Evolutionary conservation across 495 filamentous ascomycete genomes (phyloP), one percentile per base, ranked within the genome.

Genomic region (Hyaloscypha variabilis): DNA sequence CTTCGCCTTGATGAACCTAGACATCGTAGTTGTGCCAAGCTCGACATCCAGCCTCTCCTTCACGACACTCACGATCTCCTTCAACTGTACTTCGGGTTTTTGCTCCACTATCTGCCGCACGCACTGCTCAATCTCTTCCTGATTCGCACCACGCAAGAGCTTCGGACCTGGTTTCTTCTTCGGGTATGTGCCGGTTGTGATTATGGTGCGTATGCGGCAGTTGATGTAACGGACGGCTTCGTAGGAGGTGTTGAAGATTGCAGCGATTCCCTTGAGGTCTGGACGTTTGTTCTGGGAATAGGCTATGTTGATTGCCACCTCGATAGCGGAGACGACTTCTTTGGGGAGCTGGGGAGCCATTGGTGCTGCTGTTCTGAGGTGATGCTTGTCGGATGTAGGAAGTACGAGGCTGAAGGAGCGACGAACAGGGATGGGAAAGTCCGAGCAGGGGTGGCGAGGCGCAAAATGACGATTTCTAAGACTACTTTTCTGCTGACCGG

Each of bases 321-420:
- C 62, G 28, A 69, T 69, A 11, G 67, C 62, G 6, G n/a, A 39
- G 6, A 65, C 67, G 17, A 56, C 39, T 14, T 60, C 50, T 39
- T 65, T 69, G 19, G 63, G 62, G 42, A 69, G 67, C 14, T 24
- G 34, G 28, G 31, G 34, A 19, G 65, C 60, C 65, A 67, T 67
- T 10, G 39, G 11, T 17, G 39, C 39, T 42, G 6, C 8, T 46
- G 31, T 31, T 58, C n/a, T 58, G 24, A 19, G 34, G 29, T 54
- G 51, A 46, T 46, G 31, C 5, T 36, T 5, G 39, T 46, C 39
- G 39, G 13, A 46, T 46, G 39, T 46, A 46, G 39, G 13, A 46
- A 17, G 39, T 46, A 46, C 39, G 39, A 46, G 39, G 39, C 39
- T 4, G 39, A 17, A 46, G 31, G 39, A 14, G 5, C 31, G 5